A percentile compares a stretch with the other conserved stretches of the same genome.
Conservation (phyloP, 202 grass and related monocot genomes). For the Digitaria exilis region DNA sequence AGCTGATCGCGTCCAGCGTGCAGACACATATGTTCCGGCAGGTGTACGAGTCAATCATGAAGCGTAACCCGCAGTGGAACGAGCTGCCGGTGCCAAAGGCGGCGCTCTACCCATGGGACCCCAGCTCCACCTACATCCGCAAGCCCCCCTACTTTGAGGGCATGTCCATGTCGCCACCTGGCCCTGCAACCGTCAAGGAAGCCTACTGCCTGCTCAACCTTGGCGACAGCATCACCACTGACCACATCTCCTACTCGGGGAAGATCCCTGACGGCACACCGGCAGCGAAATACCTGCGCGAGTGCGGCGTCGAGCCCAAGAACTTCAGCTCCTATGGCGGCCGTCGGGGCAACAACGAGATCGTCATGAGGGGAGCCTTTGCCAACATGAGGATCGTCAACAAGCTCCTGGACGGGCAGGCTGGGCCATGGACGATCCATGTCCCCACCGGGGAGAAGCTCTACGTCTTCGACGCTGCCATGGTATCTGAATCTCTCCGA, state of each 20-base stretch:
- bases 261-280: conserved; percentile 61
- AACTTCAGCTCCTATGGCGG: conserved; percentile 71
- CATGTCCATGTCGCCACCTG: conserved; percentile 61
- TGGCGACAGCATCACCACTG: conserved; percentile 71
- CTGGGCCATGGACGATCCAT: conserved; percentile 67
- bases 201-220: conserved; percentile 68
- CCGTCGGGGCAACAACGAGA: conserved; percentile 66
- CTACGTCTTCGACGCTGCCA: conserved; percentile 62
- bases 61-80: conserved; percentile 60
- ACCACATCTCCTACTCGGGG: conserved; percentile 70
- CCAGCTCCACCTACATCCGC: conserved; percentile 72
- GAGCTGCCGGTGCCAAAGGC: conserved; percentile 34
- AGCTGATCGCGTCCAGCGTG: conserved; percentile 60
- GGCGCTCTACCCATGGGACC: conserved; percentile 64
- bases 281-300: conserved; percentile 65
- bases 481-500: conserved; percentile 58
- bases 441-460: conserved; percentile 69
- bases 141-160: conserved; percentile 61
- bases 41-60: conserved; percentile 55
- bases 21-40: conserved; percentile 62
- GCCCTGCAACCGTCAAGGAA: conserved; percentile 39
- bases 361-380: conserved; percentile 73
- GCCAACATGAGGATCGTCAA: conserved; percentile 79
- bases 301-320: conserved; percentile 52
- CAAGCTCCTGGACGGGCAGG: conserved; percentile 65